Conservation (phyloP, 2,329 filamentous ascomycete species). For the Colletotrichum chlorophyti region DNA sequence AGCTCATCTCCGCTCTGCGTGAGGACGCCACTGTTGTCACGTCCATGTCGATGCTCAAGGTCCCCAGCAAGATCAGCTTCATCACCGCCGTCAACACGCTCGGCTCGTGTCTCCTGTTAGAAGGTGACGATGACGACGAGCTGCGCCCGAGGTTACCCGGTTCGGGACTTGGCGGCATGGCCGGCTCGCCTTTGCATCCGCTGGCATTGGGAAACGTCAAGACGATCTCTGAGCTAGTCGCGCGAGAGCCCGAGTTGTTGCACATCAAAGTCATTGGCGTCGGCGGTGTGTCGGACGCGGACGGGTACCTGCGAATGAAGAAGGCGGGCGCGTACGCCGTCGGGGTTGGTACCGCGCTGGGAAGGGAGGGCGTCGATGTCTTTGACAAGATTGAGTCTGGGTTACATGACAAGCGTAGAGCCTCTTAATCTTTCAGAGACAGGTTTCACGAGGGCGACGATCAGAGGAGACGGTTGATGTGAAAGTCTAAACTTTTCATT, state of each 20-base stretch:
- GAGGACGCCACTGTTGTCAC: conserved; percentile 23
- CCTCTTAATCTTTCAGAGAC: background rate
- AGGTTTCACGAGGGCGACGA: background rate
- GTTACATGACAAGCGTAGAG: background rate
- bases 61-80: conserved; percentile 58
- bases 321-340: conserved; percentile 71
- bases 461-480: background rate
- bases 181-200: conserved; percentile 74
- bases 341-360: conserved; percentile 73
- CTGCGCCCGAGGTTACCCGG: conserved; percentile 51
- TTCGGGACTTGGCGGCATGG: conserved; percentile 72
- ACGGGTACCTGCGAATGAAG: conserved; percentile 70
- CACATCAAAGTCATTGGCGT: conserved; percentile 73
- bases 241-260: conserved; percentile 52
- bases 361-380: conserved; percentile 65
- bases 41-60: conserved; percentile 15
- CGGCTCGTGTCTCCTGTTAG: conserved; percentile 69
- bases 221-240: conserved; percentile 68
- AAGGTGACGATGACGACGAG: conserved; percentile 26
- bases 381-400: conserved; percentile 63
- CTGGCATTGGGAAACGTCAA: conserved; percentile 77
- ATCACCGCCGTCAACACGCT: conserved; percentile 78
- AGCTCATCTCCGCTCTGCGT: conserved; percentile 59
- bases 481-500: conserved; percentile 6
- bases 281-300: conserved; percentile 72